Conservation (phyloP, 2,329 filamentous ascomycete species). For the Epichloe sibirici region DNA sequence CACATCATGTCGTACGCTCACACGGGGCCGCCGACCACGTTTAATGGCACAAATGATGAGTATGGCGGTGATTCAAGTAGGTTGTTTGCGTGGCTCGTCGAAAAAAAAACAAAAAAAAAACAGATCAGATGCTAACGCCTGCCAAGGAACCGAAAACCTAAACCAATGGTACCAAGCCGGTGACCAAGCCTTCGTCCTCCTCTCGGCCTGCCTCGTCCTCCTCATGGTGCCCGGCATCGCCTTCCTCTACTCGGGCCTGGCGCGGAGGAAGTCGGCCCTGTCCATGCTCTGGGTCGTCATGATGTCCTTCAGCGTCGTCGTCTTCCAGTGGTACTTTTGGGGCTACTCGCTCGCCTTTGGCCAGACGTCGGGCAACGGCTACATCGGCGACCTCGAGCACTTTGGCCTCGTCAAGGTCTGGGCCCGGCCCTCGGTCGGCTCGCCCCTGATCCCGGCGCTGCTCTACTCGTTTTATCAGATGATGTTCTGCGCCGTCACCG, state of each 20-base stretch:
- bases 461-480: slow-evolving; percentile 97
- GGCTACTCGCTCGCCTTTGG: slow-evolving; percentile 94
- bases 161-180: slow-evolving; percentile 93
- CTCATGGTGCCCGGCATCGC: slow-evolving; percentile 95
- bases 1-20: slow-evolving; percentile 45
- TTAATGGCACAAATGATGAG: slow-evolving; percentile 51
- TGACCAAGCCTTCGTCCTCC: slow-evolving; percentile 87
- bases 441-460: slow-evolving; percentile 75
- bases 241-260: slow-evolving; percentile 93
- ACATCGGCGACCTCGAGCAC: slow-evolving; percentile 81
- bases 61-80: slow-evolving; percentile 69
- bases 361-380: slow-evolving; percentile 67
- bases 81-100: slow-evolving; percentile 17
- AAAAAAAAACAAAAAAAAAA: background rate
- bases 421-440: slow-evolving; percentile 75
- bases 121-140: background rate
- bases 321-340: slow-evolving; percentile 99
- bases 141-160: slow-evolving; percentile 64
- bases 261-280: slow-evolving; percentile 92
- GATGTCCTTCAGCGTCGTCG: slow-evolving; percentile 80
- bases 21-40: slow-evolving; percentile 43
- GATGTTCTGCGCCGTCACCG: slow-evolving; percentile 94
- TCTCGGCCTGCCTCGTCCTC: slow-evolving; percentile 84
- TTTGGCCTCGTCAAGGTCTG: slow-evolving; percentile 82
- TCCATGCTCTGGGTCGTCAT: slow-evolving; percentile 97